Base-by-base conservation (phyloP, 2,329 filamentous ascomycete species). In the Aspergillus pseudoviridinutans region DNA sequence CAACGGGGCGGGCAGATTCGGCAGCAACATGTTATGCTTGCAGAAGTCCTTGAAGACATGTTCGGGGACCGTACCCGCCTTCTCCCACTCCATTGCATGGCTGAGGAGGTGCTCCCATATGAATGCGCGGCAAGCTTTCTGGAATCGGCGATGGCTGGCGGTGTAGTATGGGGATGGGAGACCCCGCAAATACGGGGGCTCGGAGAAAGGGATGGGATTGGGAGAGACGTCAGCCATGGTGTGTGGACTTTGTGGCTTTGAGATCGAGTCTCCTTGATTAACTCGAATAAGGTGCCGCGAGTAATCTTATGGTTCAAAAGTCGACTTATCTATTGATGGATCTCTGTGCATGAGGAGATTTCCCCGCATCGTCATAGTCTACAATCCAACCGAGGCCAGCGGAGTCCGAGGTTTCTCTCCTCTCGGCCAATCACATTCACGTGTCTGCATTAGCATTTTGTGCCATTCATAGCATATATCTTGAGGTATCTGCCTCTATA, bases 131-230 rank as follows among this genome's bases (percentile, higher is more conserved):
- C 86, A 87, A 61, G 82, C 83, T 69, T 85, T 84, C 70, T 92
- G 88, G 79, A 86, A 90, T 67, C 75, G 77, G 14, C 79, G 77
- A 69, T 91, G 88, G 3, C 85, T 84, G 3, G 82, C 78, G 25
- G 82, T 86, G 76, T 89, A 89, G 76, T 90, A 89, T 12, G 88
- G 85, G 0, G 86, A 89, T 0, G 88, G 89, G 2, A 90, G 78
- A 53, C 87, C 87, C 64, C 79, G 79, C 50, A 91, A 80, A 76
- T 87, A 91, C 1, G 88, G 82, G 1, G 89, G 89, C 65, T 92
- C 89, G 4, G 87, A 86, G 75, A 91, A 90, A 52, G 89, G 89
- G 27, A 89, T 71, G 3, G 78, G 69, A 50, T 70, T 70, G 9
- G 56, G 49, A 10, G 70, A 67, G 47, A 69, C 70, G n/a, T 62